Base-by-base conservation (phyloP, 2,329 filamentous ascomycete genomes). In the Annulohypoxylon truncatum region DNA sequence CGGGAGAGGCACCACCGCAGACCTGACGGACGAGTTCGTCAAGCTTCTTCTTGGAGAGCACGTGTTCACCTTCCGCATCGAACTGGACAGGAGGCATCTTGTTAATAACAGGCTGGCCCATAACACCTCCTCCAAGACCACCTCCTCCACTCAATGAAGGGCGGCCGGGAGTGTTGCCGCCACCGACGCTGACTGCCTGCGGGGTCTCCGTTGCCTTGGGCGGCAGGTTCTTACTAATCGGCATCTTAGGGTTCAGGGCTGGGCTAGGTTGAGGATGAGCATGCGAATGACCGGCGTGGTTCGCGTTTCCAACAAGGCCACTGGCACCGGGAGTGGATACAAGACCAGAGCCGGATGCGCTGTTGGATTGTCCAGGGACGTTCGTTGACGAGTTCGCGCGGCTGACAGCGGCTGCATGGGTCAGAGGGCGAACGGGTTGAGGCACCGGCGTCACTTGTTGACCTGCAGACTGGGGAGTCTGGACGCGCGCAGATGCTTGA, bases 1-100 rank as follows among this genome's bases (percentile, higher is more conserved):
- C 84, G 67, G 92, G 90, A 0, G 88, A 87, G 24, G 89, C 90
- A 8, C 91, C 91, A 57, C 94, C 94, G 33, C 93, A 97, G 64
- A 98, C 94, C 79, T 98, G 95, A 53, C 94, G 89, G 7, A 98
- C 94, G 35, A 99, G 85, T 77, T 97, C 95, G 75, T 99, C 94
- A 40, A 99, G 85, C 82, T 97, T 98, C 82, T 97, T 96, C 87
- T 97, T 97, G 82, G 92, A 96, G n/a, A 99, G 84, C 0, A 99
- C 92, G 44, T 94, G 90, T 74, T 97, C 94, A 24, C 93, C 94
- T 76, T 97, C 94, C 28, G 93, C 92, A 77, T 98, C 95, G 63
- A 97, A 89, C 61, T 93, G 92, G 78, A 93, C 97, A 0, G 90
- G 89, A 0, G 94, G 93, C 46, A 93, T 88, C 75, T 94, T 94